phyloP scores from a whole-genome alignment of 176 grass and related monocot species.

The Otatea glauca region DNA sequence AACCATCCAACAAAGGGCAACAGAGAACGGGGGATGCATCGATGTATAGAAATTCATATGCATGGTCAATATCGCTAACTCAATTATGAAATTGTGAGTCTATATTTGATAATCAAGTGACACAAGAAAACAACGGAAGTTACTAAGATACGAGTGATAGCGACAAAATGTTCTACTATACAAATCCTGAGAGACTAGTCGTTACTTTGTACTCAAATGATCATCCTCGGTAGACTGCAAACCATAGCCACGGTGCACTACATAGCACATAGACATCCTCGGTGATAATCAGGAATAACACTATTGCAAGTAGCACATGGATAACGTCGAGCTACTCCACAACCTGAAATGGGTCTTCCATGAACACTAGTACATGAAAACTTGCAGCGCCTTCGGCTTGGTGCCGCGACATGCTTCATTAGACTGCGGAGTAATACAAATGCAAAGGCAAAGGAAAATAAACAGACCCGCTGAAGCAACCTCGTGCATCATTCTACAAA shows the following conservation, averaged over 20 bases:
- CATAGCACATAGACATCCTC: not conserved
- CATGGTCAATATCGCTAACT: not conserved
- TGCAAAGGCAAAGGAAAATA: not conserved
- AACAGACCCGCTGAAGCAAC: not conserved
- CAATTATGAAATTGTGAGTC: not conserved
- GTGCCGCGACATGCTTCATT: not conserved
- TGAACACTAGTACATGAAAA: not conserved
- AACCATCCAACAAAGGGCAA: not conserved
- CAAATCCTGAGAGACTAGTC: not conserved
- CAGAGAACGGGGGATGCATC: not conserved
- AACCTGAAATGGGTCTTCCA: not conserved
- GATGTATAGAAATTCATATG: not conserved
- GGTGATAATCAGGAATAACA: not conserved
- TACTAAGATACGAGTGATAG: not conserved
- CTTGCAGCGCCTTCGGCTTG: not conserved
- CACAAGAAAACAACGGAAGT: not conserved
- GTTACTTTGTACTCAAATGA: not conserved
- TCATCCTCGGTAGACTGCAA: not conserved
- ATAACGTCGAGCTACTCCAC: not conserved
- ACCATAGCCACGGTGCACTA: not conserved
- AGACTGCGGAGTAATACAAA: not conserved
- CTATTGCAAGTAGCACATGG: not conserved
- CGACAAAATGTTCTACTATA: slow-evolving; percentile 31
- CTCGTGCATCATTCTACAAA: not conserved
- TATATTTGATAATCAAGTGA: not conserved